Evolutionary conservation across 768 basidiomycete genomes (phyloP).

Genomic region (Porpolomopsis calyptriformis): DNA sequence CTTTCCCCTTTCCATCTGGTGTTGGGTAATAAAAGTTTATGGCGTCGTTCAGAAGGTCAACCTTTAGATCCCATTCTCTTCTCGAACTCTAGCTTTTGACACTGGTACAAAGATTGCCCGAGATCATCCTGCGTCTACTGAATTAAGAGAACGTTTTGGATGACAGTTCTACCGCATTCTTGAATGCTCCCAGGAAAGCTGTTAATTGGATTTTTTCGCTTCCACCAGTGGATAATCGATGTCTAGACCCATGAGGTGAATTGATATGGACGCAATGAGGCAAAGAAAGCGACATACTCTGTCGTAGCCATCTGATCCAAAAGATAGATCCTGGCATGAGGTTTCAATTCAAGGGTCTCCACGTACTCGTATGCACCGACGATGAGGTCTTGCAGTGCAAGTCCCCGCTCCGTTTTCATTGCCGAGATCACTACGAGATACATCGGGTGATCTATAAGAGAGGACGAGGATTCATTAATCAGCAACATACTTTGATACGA

Average conservation of each 20-base stretch:
- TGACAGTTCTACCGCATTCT: constrained; percentile 77
- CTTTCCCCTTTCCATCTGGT: no score
- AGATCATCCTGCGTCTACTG: no score
- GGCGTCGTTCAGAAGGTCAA: no score
- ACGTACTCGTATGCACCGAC: constrained; percentile 86
- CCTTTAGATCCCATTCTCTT: no score
- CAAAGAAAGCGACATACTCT: constrained; percentile 51
- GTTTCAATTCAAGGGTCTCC: constrained; percentile 75
- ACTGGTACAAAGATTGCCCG: no score
- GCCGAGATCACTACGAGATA: constrained; percentile 60
- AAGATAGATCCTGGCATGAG: constrained; percentile 80
- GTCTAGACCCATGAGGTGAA: constrained; percentile 33
- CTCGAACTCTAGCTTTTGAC: no score
- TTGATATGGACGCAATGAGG: neutral
- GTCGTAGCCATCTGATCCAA: constrained; percentile 90
- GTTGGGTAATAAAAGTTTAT: no score
- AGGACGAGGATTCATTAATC: neutral
- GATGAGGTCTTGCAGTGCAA: constrained; percentile 91
- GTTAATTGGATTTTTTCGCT: constrained; percentile 92
- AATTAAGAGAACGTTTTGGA: no score
- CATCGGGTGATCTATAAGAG: constrained; percentile 1
- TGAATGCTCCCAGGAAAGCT: constrained; percentile 85
- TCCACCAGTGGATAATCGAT: constrained; percentile 84
- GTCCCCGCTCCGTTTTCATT: constrained; percentile 83
- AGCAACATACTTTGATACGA: constrained; percentile 61